Base-by-base conservation (phyloP, 345 rosid species). In the Schrenkiella parvula region DNA sequence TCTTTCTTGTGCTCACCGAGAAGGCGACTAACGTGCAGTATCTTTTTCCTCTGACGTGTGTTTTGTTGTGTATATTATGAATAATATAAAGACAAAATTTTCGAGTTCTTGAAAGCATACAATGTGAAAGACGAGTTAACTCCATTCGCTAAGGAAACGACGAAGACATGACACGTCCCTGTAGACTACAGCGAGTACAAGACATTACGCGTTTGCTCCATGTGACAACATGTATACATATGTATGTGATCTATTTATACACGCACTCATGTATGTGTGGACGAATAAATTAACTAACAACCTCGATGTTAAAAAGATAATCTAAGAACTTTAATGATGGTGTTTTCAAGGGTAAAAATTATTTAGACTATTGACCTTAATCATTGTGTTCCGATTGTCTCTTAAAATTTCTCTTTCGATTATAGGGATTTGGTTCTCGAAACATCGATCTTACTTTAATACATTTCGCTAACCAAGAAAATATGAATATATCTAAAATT, bases 331-430 rank as follows among this genome's bases (percentile, higher is more conserved):
- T 54, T 69, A 68, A 75, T 75, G 65, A 75, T 75, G 41, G 47
- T 53, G 74, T 68, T 62, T 61, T 68, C 70, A 53, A 75, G 70
- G 74, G 79, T 75, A 43, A 64, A 72, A 10, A 46, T 54, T 69
- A 62, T 75, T 43, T 26, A 58, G 41, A 62, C 51, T 68, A 41
- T 68, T 75, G 65, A 75, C 79, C 58, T 68, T 61, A 69, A 75
- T 75, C 70, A 75, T 69, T 75, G 70, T 69, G 75, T 54, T 75
- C 78, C 68, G 65, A 62, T 67, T 59, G 14, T 67, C 67, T 74
- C 52, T 34, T 21, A 26, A 47, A 15, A 25, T 17, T 43, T 57
- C 17, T 31, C 55, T 42, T 53, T 5, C n/a, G 37, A 63, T 25
- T 54, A 14, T 42, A 32, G 47, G 14, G 48, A 34, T 23, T 14